Percentiles rank a stretch among this genome's conserved stretches.
Conservation (phyloP, 1,284 basidiomycete genomes). For the Puccinia polysora region DNA sequence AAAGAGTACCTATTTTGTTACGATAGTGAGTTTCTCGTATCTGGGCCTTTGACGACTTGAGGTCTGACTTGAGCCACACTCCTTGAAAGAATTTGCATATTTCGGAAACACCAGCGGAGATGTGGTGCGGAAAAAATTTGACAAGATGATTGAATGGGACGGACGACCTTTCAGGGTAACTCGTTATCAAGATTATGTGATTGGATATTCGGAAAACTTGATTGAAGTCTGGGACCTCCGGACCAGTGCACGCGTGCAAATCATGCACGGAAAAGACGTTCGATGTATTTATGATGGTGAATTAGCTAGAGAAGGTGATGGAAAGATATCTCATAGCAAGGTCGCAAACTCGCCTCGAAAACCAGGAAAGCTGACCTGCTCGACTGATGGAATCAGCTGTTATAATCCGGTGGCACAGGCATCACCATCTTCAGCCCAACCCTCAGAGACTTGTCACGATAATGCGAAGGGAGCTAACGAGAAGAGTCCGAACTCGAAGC, state of each 20-base stretch:
- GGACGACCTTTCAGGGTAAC: conserved; percentile 80
- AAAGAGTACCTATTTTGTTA: conserved; percentile 90
- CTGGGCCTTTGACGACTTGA: too few species aligned
- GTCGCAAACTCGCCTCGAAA: too few species aligned
- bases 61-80: not conserved
- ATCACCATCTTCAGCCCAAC: too few species aligned
- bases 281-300: conserved; percentile 63
- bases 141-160: conserved; percentile 84
- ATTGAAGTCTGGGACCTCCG: conserved; percentile 84
- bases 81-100: conserved; percentile 66
- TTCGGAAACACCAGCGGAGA: conserved; percentile 83
- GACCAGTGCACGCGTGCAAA: conserved; percentile 79
- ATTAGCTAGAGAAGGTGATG: too few species aligned
- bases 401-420: too few species aligned
- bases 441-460: too few species aligned
- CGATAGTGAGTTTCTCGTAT: conserved; percentile 56
- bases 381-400: too few species aligned
- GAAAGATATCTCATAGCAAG: too few species aligned
- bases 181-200: conserved; percentile 79
- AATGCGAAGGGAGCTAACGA: too few species aligned
- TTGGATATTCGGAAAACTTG: conserved; percentile 85
- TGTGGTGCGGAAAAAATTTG: conserved; percentile 57
- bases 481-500: too few species aligned
- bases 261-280: conserved; percentile 74
- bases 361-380: too few species aligned